phyloP scores from a whole-genome alignment of 805 yeast species.

The Kuraishia cidri region DNA sequence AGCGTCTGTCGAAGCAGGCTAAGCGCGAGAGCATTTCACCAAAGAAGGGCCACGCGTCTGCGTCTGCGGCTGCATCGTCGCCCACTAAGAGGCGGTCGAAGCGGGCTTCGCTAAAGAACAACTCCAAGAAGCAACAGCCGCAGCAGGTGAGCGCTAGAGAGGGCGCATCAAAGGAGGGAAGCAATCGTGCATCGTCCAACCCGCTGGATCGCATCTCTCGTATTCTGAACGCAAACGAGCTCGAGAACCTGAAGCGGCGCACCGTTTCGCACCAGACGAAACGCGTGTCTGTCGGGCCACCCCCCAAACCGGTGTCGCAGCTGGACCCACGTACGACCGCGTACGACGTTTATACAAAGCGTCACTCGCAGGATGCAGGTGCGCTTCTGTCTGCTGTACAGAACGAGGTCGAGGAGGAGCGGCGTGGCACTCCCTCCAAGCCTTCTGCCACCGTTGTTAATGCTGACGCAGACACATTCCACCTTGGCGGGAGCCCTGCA shows the following conservation, averaged over 20 bases:
- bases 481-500: constrained; percentile 1
- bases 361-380: constrained; percentile 32
- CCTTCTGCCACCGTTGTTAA: constrained; percentile 9
- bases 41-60: constrained; percentile 17
- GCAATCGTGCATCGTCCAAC: constrained; percentile 14
- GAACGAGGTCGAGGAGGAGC: neutral
- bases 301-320: constrained; percentile 47
- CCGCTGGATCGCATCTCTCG: constrained; percentile 23
- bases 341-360: constrained; percentile 33
- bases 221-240: constrained; percentile 33
- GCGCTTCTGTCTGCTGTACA: constrained; percentile 10
- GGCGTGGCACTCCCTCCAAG: neutral
- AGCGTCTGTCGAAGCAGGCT: constrained; percentile 28
- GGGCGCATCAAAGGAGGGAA: constrained; percentile 11
- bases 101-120: neutral
- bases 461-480: constrained; percentile 22
- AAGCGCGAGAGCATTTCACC: constrained; percentile 26
- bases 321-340: constrained; percentile 49
- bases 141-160: neutral
- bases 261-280: constrained; percentile 28
- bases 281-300: constrained; percentile 18
- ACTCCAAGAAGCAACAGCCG: neutral
- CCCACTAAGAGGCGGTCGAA: constrained; percentile 4
- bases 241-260: constrained; percentile 33
- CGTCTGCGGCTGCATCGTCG: constrained; percentile 16